Evolutionary conservation across 331 rosid genomes (phyloP).

Genomic region (Stylosanthes scabra): DNA sequence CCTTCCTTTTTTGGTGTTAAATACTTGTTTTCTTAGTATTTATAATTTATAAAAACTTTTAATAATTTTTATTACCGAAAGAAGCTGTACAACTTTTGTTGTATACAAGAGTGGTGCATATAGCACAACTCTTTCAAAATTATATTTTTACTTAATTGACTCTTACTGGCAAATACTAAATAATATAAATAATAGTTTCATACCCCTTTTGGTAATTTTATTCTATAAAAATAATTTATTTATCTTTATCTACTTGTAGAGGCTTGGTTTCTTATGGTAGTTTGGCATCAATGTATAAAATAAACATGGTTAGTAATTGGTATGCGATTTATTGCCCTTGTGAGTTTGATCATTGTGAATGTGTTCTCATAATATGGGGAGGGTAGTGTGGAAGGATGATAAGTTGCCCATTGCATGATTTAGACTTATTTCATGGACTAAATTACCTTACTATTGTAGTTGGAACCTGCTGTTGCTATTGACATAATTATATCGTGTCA

Average conservation of each 20-base stretch:
- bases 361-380: neutral
- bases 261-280: neutral
- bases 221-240: too few relatives aligned
- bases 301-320: neutral
- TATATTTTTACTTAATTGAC: too few relatives aligned
- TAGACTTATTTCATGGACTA: slow-evolving; percentile 3
- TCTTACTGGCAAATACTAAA: too few relatives aligned
- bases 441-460: slow-evolving; percentile 1
- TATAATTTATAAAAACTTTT: too few relatives aligned
- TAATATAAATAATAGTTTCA: too few relatives aligned
- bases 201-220: too few relatives aligned
- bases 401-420: slow-evolving; percentile 6
- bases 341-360: neutral
- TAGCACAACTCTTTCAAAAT: too few relatives aligned
- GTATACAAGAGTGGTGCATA: too few relatives aligned
- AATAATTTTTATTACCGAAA: too few relatives aligned
- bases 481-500: neutral
- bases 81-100: too few relatives aligned
- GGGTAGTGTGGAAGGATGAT: slow-evolving; percentile 1
- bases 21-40: too few relatives aligned
- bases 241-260: neutral
- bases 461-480: slow-evolving; percentile 14
- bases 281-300: neutral
- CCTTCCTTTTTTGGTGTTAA: too few relatives aligned
- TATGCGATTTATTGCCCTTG: neutral